phyloP scores from a whole-genome alignment of 1,284 basidiomycete genomes.

The Sanghuangporus weigelae region DNA sequence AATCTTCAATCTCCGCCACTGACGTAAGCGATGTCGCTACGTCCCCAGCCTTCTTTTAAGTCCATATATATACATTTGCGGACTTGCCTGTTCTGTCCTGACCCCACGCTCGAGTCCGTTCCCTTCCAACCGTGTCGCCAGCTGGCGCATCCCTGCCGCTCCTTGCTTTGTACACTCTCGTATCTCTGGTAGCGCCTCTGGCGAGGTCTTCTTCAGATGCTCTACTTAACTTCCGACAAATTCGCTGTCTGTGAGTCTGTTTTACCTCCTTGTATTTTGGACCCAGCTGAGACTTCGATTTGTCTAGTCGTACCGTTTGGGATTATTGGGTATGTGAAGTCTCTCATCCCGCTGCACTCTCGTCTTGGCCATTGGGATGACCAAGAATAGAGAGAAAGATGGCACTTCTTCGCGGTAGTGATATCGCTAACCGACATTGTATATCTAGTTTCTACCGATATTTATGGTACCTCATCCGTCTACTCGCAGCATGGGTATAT shows the following conservation, averaged over 20 bases:
- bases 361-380: not conserved
- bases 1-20: constrained; percentile 5
- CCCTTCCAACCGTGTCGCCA: constrained; percentile 12
- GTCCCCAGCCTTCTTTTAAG: not conserved
- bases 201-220: constrained; percentile 33
- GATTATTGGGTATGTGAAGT: constrained; percentile 70
- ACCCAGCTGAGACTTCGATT: constrained; percentile 7
- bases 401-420: constrained; percentile 13
- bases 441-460: constrained; percentile 75
- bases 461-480: constrained; percentile 83
- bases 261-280: constrained; percentile 11
- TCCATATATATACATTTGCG: not conserved
- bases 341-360: not conserved
- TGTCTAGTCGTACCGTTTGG: constrained; percentile 80
- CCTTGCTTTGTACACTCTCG: constrained; percentile 10
- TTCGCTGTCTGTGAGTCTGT: constrained; percentile 67
- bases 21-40: not conserved
- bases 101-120: not conserved
- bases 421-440: not conserved
- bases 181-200: constrained; percentile 1
- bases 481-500: constrained; percentile 72
- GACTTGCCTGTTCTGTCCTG: not conserved
- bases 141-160: constrained; percentile 17
- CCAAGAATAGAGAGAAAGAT: not conserved
- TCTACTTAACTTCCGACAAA: constrained; percentile 74